phyloP scores from a whole-genome alignment of 2,329 filamentous ascomycete species.

The Cercospora zeae-maydis region DNA sequence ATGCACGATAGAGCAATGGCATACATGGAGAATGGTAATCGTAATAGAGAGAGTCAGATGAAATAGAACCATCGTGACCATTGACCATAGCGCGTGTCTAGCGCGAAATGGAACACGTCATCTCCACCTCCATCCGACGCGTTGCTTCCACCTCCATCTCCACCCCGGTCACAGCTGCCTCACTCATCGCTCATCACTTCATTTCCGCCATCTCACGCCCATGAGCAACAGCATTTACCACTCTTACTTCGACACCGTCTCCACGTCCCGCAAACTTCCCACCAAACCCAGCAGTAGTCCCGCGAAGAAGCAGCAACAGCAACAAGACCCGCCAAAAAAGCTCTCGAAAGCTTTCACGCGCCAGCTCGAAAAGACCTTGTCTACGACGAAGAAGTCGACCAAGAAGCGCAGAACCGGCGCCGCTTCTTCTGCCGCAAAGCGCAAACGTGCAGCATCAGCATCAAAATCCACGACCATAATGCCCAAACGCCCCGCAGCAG shows the following conservation, averaged over 20 bases:
- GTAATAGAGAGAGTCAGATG: not conserved
- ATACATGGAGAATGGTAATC: not conserved
- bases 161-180: not conserved
- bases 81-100: not conserved
- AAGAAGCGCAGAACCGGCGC: slow-evolving; percentile 1
- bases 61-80: not conserved
- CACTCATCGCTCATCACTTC: not conserved
- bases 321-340: slow-evolving; percentile 1
- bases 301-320: not conserved
- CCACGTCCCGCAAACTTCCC: slow-evolving; percentile 4
- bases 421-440: not conserved
- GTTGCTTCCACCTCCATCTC: not conserved
- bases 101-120: slow-evolving; percentile 1
- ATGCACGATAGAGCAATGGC: not conserved
- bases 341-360: slow-evolving; percentile 10
- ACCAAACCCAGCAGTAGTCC: not conserved
- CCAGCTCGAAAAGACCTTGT: slow-evolving; percentile 12
- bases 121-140: not conserved
- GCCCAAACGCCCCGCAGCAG: slow-evolving; percentile 29
- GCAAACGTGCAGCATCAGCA: not conserved
- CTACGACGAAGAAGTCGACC: not conserved
- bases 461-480: slow-evolving; percentile 8
- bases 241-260: slow-evolving; percentile 11
- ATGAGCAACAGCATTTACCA: slow-evolving; percentile 9
- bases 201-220: not conserved